These are phyloP conservation scores for Colletotrichum spinosum DNA, from an alignment of 2,329 filamentous ascomycete genomes.

Conservation along the genomic window DNA sequence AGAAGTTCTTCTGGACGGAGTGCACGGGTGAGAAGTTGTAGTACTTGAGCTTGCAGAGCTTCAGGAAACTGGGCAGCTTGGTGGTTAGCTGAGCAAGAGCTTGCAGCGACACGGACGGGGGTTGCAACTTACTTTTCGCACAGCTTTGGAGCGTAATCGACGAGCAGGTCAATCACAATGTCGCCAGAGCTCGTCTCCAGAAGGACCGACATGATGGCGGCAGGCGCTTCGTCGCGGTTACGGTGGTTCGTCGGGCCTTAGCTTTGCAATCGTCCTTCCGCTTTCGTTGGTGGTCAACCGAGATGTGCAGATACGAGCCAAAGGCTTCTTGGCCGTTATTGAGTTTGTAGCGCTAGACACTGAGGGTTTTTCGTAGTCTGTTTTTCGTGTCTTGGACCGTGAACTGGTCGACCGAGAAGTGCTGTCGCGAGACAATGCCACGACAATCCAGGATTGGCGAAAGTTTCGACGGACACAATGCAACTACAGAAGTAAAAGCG, in stretches of 20 bases:
- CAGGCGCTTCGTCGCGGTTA: not conserved
- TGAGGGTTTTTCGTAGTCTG: not conserved
- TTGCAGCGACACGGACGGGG: constrained; percentile 16
- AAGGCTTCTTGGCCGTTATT: not conserved
- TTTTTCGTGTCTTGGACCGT: not conserved
- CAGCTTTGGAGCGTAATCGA: constrained; percentile 88
- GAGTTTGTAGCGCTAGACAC: not conserved
- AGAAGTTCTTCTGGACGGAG: constrained; percentile 93
- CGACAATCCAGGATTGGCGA: constrained; percentile 5
- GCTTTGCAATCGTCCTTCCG: not conserved
- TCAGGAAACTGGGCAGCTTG: constrained; percentile 82
- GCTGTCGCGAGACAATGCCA: not conserved
- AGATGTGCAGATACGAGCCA: too few species aligned
- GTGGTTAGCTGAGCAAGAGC: constrained; percentile 60
- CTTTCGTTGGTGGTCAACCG: too few species aligned
- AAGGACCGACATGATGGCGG: constrained; percentile 82
- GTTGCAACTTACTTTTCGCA: constrained; percentile 87
- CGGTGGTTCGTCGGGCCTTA: not conserved
- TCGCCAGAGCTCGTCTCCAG: constrained; percentile 94
- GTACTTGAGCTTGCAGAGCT: constrained; percentile 99
- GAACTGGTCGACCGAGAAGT: constrained; percentile 11
- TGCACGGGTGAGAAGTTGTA: constrained; percentile 97
- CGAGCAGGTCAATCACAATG: constrained; percentile 91
- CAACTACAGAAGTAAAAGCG: constrained; percentile 5
- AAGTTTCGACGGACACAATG: not conserved